These are phyloP conservation scores for Hypoxylon sp. DNA, from an alignment of 2,329 filamentous ascomycete genomes.

Conservation along the genomic window DNA sequence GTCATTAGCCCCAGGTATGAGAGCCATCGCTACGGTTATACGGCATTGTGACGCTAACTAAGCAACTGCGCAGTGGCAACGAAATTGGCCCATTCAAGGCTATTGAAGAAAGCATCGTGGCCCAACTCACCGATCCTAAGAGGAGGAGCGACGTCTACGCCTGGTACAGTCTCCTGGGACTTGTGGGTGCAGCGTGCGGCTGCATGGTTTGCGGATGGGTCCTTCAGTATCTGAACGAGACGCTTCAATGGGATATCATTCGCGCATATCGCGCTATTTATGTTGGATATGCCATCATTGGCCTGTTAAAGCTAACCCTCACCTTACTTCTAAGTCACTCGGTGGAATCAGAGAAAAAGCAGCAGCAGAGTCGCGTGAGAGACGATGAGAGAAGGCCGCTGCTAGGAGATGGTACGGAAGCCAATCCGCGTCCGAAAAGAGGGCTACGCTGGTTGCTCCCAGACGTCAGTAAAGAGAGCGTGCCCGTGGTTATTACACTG, in stretches of 20 bases:
- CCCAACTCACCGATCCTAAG: constrained; percentile 66
- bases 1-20: constrained; percentile 71
- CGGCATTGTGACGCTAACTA: neutral
- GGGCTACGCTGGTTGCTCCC: constrained; percentile 62
- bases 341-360: constrained; percentile 55
- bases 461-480: constrained; percentile 61
- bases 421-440: constrained; percentile 17
- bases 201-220: constrained; percentile 71
- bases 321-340: constrained; percentile 62
- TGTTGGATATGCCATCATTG: constrained; percentile 69
- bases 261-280: constrained; percentile 63
- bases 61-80: constrained; percentile 64
- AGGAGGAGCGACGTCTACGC: constrained; percentile 71
- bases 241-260: constrained; percentile 45
- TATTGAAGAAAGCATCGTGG: constrained; percentile 73
- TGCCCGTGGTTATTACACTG: constrained; percentile 70
- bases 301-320: constrained; percentile 69
- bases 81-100: constrained; percentile 76
- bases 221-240: constrained; percentile 64
- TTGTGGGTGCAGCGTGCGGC: constrained; percentile 73
- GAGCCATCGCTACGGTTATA: neutral
- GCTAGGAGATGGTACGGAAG: constrained; percentile 25
- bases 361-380: constrained; percentile 28
- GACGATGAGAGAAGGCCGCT: constrained; percentile 47
- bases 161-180: constrained; percentile 73